Evolutionary conservation across 2,329 filamentous ascomycete species (phyloP).

Genomic region (Ceratocystis colombiana): DNA sequence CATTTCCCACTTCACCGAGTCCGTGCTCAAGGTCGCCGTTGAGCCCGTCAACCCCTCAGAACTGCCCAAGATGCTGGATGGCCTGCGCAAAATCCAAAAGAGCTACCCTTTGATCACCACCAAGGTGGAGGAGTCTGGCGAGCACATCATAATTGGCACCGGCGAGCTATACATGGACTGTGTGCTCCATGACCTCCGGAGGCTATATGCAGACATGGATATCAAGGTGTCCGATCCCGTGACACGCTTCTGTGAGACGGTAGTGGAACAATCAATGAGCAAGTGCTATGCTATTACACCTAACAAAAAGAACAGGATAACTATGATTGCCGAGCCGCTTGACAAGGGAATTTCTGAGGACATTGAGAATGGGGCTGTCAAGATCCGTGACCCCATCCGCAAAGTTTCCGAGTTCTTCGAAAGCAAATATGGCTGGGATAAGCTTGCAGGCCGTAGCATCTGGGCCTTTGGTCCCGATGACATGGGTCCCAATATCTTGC

Average conservation of each 20-base stretch:
- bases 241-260: slow-evolving; percentile 94
- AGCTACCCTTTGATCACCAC: slow-evolving; percentile 92
- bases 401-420: slow-evolving; percentile 96
- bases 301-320: slow-evolving; percentile 99
- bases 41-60: slow-evolving; percentile 98
- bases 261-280: slow-evolving; percentile 91
- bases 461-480: slow-evolving; percentile 98
- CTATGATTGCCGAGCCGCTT: slow-evolving; percentile 92
- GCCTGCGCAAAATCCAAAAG: slow-evolving; percentile 92
- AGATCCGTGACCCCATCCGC: slow-evolving; percentile 82
- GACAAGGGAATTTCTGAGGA: slow-evolving; percentile 92
- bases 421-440: slow-evolving; percentile 93
- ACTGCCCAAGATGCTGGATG: slow-evolving; percentile 96
- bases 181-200: slow-evolving; percentile 84
- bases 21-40: slow-evolving; percentile 93
- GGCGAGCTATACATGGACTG: slow-evolving; percentile 99
- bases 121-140: slow-evolving; percentile 95
- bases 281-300: slow-evolving; percentile 97
- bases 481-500: slow-evolving; percentile 84
- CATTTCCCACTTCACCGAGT: slow-evolving; percentile 89
- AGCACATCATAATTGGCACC: slow-evolving; percentile 89
- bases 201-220: slow-evolving; percentile 97
- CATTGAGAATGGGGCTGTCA: slow-evolving; percentile 82
- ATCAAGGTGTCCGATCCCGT: slow-evolving; percentile 98
- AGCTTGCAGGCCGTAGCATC: slow-evolving; percentile 85